Conservation (phyloP, 2,329 filamentous ascomycete genomes). For the Fusarium protoensiforme region DNA sequence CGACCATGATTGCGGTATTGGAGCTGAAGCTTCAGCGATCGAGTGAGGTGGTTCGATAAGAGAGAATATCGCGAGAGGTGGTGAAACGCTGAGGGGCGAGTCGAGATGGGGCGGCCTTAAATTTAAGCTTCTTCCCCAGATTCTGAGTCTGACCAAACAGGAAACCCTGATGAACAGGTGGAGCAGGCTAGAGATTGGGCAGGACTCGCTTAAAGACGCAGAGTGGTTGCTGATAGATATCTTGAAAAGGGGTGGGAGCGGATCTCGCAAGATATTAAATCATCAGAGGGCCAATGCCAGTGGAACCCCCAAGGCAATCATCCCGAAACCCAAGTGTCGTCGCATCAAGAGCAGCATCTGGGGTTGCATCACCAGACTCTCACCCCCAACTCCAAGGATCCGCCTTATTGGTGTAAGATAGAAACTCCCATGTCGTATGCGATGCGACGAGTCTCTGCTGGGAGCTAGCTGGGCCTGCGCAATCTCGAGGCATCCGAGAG, state of each 20-base stretch:
- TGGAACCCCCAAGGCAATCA: conserved; percentile 27
- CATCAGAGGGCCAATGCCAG: conserved; percentile 14
- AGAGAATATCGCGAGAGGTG: neutral
- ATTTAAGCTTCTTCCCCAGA: conserved; percentile 36
- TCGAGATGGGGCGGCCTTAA: conserved; percentile 15
- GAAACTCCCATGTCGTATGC: conserved; percentile 28
- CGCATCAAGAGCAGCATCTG: conserved; percentile 20
- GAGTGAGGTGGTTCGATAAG: conserved; percentile 8
- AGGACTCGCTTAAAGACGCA: conserved; percentile 10
- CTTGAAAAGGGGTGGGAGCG: conserved; percentile 22
- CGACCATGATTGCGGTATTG: conserved; percentile 49
- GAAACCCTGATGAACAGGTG: conserved; percentile 6
- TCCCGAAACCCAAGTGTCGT: conserved; percentile 24
- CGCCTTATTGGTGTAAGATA: conserved; percentile 39
- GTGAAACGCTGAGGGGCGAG: neutral
- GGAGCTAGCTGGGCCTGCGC: conserved; percentile 4
- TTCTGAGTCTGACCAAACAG: neutral
- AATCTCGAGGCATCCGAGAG: conserved; percentile 19
- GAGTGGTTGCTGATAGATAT: conserved; percentile 14
- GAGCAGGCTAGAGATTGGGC: conserved; percentile 1
- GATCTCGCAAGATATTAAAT: conserved; percentile 39
- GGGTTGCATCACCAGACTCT: conserved; percentile 36
- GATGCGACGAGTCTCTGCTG: conserved; percentile 12
- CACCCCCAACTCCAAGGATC: conserved; percentile 31
- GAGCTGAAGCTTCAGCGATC: neutral